Evolutionary conservation across 2,329 filamentous ascomycete genomes (phyloP).

Genomic region (Talaromyces sp.): DNA sequence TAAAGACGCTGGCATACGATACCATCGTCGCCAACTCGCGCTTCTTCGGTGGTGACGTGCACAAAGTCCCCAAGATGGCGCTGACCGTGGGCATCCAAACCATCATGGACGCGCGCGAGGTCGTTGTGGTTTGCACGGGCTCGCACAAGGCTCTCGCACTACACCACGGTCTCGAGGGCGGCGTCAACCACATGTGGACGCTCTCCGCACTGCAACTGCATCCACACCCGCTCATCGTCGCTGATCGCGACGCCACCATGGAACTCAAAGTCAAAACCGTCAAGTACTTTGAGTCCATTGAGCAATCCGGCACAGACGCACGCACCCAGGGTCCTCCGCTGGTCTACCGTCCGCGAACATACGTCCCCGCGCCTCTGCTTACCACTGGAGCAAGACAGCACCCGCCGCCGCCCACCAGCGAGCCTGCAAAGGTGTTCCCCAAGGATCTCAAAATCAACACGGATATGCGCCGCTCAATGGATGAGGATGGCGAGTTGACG

Average conservation of each 20-base stretch:
- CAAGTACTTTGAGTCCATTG: slow-evolving; percentile 67
- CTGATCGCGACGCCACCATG: slow-evolving; percentile 72
- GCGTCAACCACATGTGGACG: slow-evolving; percentile 88
- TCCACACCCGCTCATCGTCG: slow-evolving; percentile 73
- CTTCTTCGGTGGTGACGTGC: slow-evolving; percentile 72
- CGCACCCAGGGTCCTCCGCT: slow-evolving; percentile 38
- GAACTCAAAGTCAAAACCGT: slow-evolving; percentile 71
- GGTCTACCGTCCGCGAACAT: slow-evolving; percentile 34
- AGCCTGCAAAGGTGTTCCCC: slow-evolving; percentile 19
- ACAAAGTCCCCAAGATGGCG: slow-evolving; percentile 72
- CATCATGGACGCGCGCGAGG: slow-evolving; percentile 72
- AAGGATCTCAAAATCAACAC: slow-evolving; percentile 43
- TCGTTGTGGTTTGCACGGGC: slow-evolving; percentile 76
- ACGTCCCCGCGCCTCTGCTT: slow-evolving; percentile 25
- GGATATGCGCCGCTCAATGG: slow-evolving; percentile 28
- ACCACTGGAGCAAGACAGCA: slow-evolving; percentile 14
- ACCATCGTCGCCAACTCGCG: slow-evolving; percentile 80
- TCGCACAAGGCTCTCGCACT: slow-evolving; percentile 75
- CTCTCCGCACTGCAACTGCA: slow-evolving; percentile 75
- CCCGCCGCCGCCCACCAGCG: slow-evolving; percentile 23
- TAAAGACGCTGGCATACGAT: slow-evolving; percentile 83
- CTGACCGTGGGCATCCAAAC: slow-evolving; percentile 81
- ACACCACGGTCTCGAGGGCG: slow-evolving; percentile 73
- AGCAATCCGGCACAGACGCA: slow-evolving; percentile 52
- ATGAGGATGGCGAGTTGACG: slow-evolving; percentile 40